These are phyloP conservation scores for Ophiostoma sp. DNA, from an alignment of 2,329 filamentous ascomycete species.

Conservation along the genomic window DNA sequence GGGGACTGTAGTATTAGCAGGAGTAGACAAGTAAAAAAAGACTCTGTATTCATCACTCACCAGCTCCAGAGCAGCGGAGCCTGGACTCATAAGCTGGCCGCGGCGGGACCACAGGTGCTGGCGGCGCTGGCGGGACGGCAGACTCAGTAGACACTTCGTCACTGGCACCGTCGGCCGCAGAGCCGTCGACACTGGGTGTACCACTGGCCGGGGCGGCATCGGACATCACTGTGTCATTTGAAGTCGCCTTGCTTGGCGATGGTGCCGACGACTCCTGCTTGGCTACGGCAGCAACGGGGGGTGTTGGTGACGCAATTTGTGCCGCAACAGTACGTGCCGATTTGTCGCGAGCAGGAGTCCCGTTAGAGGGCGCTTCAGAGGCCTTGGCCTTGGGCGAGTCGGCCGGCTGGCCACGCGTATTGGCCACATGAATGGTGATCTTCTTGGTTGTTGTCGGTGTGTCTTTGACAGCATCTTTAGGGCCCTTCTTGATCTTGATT, in stretches of 20 bases:
- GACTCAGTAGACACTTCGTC: background rate
- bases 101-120: constrained; percentile 36
- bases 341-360: constrained; percentile 29
- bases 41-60: constrained; percentile 31
- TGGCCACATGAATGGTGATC: constrained; percentile 58
- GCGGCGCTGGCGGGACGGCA: constrained; percentile 24
- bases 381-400: constrained; percentile 48
- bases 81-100: constrained; percentile 33
- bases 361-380: constrained; percentile 34
- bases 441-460: constrained; percentile 50
- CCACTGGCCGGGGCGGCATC: constrained; percentile 29
- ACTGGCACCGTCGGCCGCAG: constrained; percentile 11
- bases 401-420: constrained; percentile 45
- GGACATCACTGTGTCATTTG: constrained; percentile 28
- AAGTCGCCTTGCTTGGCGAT: constrained; percentile 16
- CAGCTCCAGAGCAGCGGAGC: constrained; percentile 41
- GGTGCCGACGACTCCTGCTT: constrained; percentile 37
- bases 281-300: constrained; percentile 33
- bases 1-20: constrained; percentile 48
- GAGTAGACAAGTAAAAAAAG: constrained; percentile 28
- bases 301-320: constrained; percentile 42
- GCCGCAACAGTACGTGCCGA: constrained; percentile 10
- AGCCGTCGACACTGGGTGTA: constrained; percentile 23
- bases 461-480: constrained; percentile 42
- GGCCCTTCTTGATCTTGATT: constrained; percentile 71